These are phyloP conservation scores for Daldinia grandis DNA, from an alignment of 495 filamentous ascomycete genomes.

Conservation along the genomic window DNA sequence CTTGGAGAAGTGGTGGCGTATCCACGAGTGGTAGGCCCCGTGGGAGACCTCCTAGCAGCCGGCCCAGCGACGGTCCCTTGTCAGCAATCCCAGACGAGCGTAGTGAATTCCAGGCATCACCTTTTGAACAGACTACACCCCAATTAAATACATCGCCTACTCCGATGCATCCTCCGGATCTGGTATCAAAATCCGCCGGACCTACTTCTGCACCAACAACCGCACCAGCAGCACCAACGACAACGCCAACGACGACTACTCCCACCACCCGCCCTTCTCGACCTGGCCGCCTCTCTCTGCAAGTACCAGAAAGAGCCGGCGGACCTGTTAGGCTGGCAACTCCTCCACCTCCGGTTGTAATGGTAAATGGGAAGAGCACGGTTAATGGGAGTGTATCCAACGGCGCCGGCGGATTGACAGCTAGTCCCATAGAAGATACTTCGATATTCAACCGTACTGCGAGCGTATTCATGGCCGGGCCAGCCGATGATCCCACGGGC, in stretches of 20 bases:
- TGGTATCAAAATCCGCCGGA: slow-evolving; percentile 44
- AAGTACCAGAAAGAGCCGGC: slow-evolving; percentile 79
- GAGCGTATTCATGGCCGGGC: slow-evolving; percentile 30
- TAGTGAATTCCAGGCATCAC: slow-evolving; percentile 45
- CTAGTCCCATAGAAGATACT: slow-evolving; percentile 27
- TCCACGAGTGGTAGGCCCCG: slow-evolving; percentile 76
- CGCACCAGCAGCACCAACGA: slow-evolving; percentile 18
- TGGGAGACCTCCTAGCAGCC: slow-evolving; percentile 85
- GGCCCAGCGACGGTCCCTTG: slow-evolving; percentile 75
- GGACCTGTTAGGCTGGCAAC: slow-evolving; percentile 81
- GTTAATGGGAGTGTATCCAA: slow-evolving; percentile 25
- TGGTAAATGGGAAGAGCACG: slow-evolving; percentile 69
- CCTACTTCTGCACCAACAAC: slow-evolving; percentile 36
- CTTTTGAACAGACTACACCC: slow-evolving; percentile 30
- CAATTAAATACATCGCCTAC: slow-evolving; percentile 31
- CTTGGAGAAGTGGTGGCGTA: slow-evolving; percentile 80
- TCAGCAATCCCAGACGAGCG: slow-evolving; percentile 78
- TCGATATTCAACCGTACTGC: slow-evolving; percentile 42
- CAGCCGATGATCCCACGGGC: slow-evolving; percentile 19
- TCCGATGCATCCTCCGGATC: slow-evolving; percentile 38
- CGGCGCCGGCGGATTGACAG: slow-evolving; percentile 16
- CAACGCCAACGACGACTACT: slow-evolving; percentile 38
- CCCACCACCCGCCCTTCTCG: slow-evolving; percentile 37
- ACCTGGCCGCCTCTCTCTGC: slow-evolving; percentile 73
- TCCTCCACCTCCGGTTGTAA: slow-evolving; percentile 67